Evolutionary conservation across 2,329 filamentous ascomycete genomes (phyloP).

Genomic region (Trichoderma sp.): DNA sequence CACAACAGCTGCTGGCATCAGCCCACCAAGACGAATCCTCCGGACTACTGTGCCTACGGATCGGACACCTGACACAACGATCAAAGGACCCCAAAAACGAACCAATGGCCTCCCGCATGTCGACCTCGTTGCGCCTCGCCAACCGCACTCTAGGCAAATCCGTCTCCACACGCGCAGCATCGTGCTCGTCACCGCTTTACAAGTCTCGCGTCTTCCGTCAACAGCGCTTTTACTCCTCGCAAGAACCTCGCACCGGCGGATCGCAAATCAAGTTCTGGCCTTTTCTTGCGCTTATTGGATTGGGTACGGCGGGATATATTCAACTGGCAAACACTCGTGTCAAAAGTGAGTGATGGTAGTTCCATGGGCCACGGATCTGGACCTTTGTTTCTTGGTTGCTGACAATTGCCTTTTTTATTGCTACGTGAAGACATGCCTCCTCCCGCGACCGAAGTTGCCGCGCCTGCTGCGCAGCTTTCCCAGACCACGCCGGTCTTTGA

Average conservation of each 20-base stretch:
- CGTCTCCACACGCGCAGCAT: slow-evolving; percentile 21
- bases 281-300: slow-evolving; percentile 49
- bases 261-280: slow-evolving; percentile 55
- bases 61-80: background rate
- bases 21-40: slow-evolving; percentile 8
- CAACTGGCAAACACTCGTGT: slow-evolving; percentile 47
- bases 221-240: slow-evolving; percentile 42
- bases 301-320: slow-evolving; percentile 49
- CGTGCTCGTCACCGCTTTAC: slow-evolving; percentile 14
- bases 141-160: slow-evolving; percentile 19
- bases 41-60: background rate
- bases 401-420: background rate
- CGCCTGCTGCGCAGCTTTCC: slow-evolving; percentile 43
- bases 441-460: slow-evolving; percentile 34
- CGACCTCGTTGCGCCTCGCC: slow-evolving; percentile 26
- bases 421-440: slow-evolving; percentile 41
- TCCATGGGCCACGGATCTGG: background rate
- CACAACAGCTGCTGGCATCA: slow-evolving; percentile 6
- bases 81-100: background rate
- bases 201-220: slow-evolving; percentile 19
- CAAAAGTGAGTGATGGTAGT: slow-evolving; percentile 3
- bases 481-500: slow-evolving; percentile 69
- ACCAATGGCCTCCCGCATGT: slow-evolving; percentile 35
- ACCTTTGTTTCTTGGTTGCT: background rate
- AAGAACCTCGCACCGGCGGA: slow-evolving; percentile 36